Conservation (phyloP, 2,329 filamentous ascomycete genomes). For the Cladophialophora chaetospira region DNA sequence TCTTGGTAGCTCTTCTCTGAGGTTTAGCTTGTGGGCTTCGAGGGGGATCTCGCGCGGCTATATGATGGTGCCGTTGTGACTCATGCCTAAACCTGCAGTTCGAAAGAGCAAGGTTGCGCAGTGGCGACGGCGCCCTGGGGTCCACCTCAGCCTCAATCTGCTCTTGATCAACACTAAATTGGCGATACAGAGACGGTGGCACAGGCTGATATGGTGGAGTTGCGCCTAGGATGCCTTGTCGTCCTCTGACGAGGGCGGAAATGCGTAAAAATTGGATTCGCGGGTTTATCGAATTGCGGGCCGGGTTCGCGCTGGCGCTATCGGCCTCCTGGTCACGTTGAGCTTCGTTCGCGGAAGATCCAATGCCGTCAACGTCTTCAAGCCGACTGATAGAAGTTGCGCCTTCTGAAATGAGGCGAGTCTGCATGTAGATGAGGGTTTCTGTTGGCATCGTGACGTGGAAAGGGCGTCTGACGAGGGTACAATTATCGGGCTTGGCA, state of each 20-base stretch:
- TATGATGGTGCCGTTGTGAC: conserved; percentile 16
- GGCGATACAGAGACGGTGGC: conserved; percentile 27
- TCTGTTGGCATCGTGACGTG: conserved; percentile 18
- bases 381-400: conserved; percentile 28
- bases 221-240: conserved; percentile 26
- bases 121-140: conserved; percentile 21
- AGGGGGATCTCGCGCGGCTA: conserved; percentile 2
- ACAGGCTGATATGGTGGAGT: conserved; percentile 31
- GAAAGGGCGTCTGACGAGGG: conserved; percentile 23
- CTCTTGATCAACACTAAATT: conserved; percentile 16
- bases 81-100: conserved; percentile 22
- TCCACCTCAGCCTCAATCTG: background rate
- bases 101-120: conserved; percentile 31
- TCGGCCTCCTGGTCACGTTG: conserved; percentile 26
- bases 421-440: conserved; percentile 29
- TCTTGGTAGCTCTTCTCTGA: conserved; percentile 25
- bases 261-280: conserved; percentile 31
- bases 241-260: conserved; percentile 25
- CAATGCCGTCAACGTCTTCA: conserved; percentile 29
- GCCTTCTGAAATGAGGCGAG: conserved; percentile 21
- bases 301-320: conserved; percentile 4
- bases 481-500: conserved; percentile 19
- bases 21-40: background rate
- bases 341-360: conserved; percentile 17
- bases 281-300: conserved; percentile 24